Base-by-base conservation (phyloP, 2,329 filamentous ascomycete species). In the Fusarium sp. region DNA sequence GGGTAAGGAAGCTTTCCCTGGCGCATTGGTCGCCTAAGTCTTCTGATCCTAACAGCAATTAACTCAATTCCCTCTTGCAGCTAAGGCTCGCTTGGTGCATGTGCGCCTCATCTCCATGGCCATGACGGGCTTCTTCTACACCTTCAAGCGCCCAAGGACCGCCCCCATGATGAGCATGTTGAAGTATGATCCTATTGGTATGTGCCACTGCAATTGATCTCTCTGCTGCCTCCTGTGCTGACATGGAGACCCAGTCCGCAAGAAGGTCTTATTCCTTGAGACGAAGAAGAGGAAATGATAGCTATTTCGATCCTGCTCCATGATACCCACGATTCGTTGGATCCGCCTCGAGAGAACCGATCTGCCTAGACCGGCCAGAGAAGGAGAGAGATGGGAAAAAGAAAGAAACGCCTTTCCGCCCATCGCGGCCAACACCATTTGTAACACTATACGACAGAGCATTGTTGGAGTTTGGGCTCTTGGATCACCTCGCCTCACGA, bases 21-120 rank as follows among this genome's bases (percentile, higher is more conserved):
- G 40, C n/a, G 3, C 25, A 10, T 42, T 33, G 10, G 3, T 13
- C 20, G 42, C 4, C 2, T 1, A 11, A 18, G 5, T 22, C 2
- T 4, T 18, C 22, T 13, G 29, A 4, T 25, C n/a, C n/a, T 16
- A n/a, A 27, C 11, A 40, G 5, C 20, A 16, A 42, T 69, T 76
- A 35, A 78, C 70, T n/a, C 47, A 61, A 66, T 45, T 63, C 27
- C 16, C 35, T 27, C 7, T 42, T 29, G 42, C 82, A 97, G 95
- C 88, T 71, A 98, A 98, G 88, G 94, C 95, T 81, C 95, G 97
- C 83, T 93, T 96, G 77, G 92, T 99, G 82, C 91, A 94, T 82
- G 96, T 98, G 83, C 95, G 97, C 82, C 93, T 99, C 77, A 88
- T 99, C 83, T 98, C 95, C 74, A 99, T 99, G 97, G 97, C 97